Base-by-base conservation (phyloP, 352 stramenopile genomes). In the Globisporangium spiculum region DNA sequence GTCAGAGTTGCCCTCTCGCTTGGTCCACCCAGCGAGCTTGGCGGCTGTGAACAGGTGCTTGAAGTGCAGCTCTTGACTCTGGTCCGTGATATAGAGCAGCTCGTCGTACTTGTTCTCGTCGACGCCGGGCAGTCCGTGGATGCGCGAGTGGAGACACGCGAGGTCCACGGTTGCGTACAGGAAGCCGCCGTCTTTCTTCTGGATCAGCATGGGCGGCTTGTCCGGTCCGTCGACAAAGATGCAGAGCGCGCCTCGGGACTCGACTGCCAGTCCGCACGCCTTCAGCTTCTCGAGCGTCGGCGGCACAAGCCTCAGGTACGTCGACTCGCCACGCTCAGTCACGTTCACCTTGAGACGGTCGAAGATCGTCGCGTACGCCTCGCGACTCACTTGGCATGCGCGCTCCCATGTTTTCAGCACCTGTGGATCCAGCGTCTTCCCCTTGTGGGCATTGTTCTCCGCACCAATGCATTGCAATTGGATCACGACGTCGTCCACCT, bases 101-200 rank as follows among this genome's bases (percentile, higher is more conserved):
- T 93, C 79, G 60, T 96, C 86, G 75, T 96, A 93, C 38, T 72
- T 60, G 14, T 75, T 90, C 1, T 76, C 58, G 38, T 94, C 88
- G 8, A 94, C 75, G 16, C 80, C 83, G 1, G 81, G 75, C 55
- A 91, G 86, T 14, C 85, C 85, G 56, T 88, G 79, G 60, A 96
- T 89, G 27, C 88, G 86, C 14, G 81, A 92, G 63, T 90, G 71
- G 22, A 96, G 66, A 41, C 84, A 90, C 30, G 86, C 75, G 7
- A 94, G 66, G 63, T 96, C 88, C 48, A 90, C 79, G 22, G 84
- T 94, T 20, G 88, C 86, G 65, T 95, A 95, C 57, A 95, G 44
- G 65, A 85, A 95, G 0, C 85, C 86, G 16, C 88, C 86, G 64
- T 96, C 88, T 36, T 87, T 71, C 71, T 94, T 96, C 48, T 85